Base-by-base conservation (phyloP, 1,284 basidiomycete genomes). In the Boletus semigastroideus region DNA sequence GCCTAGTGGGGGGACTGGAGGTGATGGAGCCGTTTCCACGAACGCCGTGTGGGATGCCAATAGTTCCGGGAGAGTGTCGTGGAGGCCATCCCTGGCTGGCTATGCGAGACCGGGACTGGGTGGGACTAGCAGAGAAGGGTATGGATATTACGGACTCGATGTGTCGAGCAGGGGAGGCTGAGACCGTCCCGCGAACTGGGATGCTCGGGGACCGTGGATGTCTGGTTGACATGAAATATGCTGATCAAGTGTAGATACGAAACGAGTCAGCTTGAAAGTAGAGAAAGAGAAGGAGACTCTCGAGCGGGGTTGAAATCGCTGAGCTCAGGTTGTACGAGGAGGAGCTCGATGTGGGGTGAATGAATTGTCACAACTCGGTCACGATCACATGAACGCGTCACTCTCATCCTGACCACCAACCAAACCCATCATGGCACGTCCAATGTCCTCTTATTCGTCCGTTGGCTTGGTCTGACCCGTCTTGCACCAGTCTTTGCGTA, bases 131-230 rank as follows among this genome's bases (percentile, higher is more conserved):
- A 27, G 72, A 68, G 59, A 82, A 77, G 5, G 83, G 81, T 55
- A 86, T 80, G 31, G 81, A 74, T 33, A 87, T 79, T 43, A 81
- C 74, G 48, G 78, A 78, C 64, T 89, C 82, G 55, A 87, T 78
- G 55, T 79, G 80, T 52, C 83, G 76, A 52, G 74, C 69, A 27
- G 79, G 72, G 20, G 78, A 73, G 16, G 74, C 72, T 16, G 76
- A 68, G n/a, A 72, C 64, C 20, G 73, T 62, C 53, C 61, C 72
- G 49, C 78, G 73, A 51, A 85, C 80, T 33, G 84, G 80, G 61
- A 86, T 84, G 61, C 78, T 85, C 20, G 83, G 74, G 0, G 84
- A 81, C 66, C 84, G 79, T 12, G 78, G 72, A 44, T 78, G 77
- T 51, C 81, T 70, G 37, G 72, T 72, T 40, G 74, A 74, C 81